Evolutionary conservation across 805 yeast species (phyloP).

Genomic region (Dipodascopsis tothii): DNA sequence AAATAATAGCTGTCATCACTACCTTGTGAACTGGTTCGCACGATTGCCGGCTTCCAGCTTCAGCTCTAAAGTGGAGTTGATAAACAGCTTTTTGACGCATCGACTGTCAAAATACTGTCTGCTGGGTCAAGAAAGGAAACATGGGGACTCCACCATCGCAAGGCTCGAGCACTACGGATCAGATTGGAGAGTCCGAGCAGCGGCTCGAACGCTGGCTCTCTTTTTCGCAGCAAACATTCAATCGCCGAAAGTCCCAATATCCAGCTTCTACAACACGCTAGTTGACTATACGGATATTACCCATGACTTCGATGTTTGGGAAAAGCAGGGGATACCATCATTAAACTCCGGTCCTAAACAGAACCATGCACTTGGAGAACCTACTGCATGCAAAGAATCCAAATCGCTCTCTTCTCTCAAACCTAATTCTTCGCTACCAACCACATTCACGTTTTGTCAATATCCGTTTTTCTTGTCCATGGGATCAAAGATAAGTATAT

Average conservation of each 20-base stretch:
- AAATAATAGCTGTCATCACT: constrained; percentile 36
- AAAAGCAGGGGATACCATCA: constrained; percentile 27
- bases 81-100: constrained; percentile 72
- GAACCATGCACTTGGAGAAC: too few relatives aligned
- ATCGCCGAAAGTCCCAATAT: constrained; percentile 31
- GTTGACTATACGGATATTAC: constrained; percentile 71
- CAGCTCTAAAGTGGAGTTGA: constrained; percentile 49
- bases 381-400: constrained; percentile 3
- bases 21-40: constrained; percentile 52
- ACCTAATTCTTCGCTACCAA: constrained; percentile 18
- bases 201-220: constrained; percentile 50
- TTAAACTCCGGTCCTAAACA: constrained; percentile 4
- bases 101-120: constrained; percentile 43
- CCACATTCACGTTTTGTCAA: constrained; percentile 65
- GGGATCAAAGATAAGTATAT: constrained; percentile 71
- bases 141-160: constrained; percentile 10
- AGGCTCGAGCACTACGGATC: constrained; percentile 54
- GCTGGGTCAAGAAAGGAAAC: constrained; percentile 4
- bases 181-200: constrained; percentile 75
- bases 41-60: constrained; percentile 40
- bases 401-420: constrained; percentile 10
- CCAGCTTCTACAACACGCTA: constrained; percentile 65
- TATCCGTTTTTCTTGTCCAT: constrained; percentile 75
- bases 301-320: constrained; percentile 83
- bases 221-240: constrained; percentile 33